Percentiles rank a stretch among this genome's conserved stretches.
phyloP scores from a whole-genome alignment of 805 yeast genomes.

The Kuraishia capsulata region DNA sequence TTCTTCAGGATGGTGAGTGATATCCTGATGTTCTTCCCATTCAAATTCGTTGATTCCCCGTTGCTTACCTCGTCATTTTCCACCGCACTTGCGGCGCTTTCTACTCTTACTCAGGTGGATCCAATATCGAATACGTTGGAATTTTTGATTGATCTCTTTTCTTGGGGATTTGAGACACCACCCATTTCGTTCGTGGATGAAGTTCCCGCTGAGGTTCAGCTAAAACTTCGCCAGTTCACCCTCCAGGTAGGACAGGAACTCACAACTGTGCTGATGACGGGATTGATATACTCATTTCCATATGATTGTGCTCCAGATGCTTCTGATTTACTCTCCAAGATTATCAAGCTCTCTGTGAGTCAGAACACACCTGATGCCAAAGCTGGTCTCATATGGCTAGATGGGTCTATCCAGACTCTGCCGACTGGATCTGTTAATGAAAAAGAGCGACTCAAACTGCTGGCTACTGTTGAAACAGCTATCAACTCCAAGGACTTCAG shows the following conservation, averaged over 20 bases:
- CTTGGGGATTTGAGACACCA: conserved; percentile 79
- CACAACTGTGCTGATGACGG: conserved; percentile 44
- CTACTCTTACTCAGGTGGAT: conserved; percentile 53
- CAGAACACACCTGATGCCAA: conserved; percentile 21
- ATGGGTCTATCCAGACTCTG: conserved; percentile 41
- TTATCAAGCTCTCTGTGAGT: conserved; percentile 41
- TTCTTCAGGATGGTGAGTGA: conserved; percentile 76
- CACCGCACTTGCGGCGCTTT: conserved; percentile 45
- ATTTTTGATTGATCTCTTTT: conserved; percentile 68
- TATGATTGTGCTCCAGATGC: conserved; percentile 64
- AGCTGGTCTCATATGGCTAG: conserved; percentile 48
- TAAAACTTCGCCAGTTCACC: conserved; percentile 36
- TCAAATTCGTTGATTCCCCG: conserved; percentile 36
- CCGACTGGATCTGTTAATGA: conserved; percentile 57
- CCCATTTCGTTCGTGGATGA: conserved; percentile 61
- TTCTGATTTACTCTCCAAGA: conserved; percentile 60
- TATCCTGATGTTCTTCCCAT: conserved; percentile 65
- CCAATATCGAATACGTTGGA: conserved; percentile 65
- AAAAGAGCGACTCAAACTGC: conserved; percentile 59
- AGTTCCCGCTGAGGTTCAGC: conserved; percentile 47
- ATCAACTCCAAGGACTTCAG: conserved; percentile 62
- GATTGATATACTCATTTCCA: conserved; percentile 65
- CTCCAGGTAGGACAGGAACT: conserved; percentile 50
- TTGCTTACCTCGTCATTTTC: conserved; percentile 45
- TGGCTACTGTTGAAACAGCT: conserved; percentile 48